Percentiles rank a stretch among this genome's conserved stretches.
These are phyloP conservation scores for Elymus sibiricus DNA, from an alignment of 176 grass and related monocot genomes.

Conservation along the genomic window DNA sequence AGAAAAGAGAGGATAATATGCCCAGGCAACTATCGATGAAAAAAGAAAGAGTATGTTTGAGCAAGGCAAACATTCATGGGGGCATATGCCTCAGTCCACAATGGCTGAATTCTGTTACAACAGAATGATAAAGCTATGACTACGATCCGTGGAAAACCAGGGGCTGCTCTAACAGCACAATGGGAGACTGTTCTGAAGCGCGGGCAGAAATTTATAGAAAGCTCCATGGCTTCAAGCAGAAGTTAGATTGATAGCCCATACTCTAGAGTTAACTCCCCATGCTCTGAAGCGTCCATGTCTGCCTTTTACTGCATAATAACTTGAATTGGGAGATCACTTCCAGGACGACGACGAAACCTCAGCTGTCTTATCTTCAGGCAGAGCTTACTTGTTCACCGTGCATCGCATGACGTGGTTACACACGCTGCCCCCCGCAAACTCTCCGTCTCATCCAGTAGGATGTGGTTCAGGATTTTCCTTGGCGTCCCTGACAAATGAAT, in stretches of 20 bases:
- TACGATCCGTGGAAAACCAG: background rate
- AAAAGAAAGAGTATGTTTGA: background rate
- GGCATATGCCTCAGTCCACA: background rate
- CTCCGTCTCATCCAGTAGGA: background rate
- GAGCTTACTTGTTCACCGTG: background rate
- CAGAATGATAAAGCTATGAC: background rate
- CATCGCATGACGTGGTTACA: background rate
- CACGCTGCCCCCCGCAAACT: background rate
- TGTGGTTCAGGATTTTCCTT: conserved; percentile 10
- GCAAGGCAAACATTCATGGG: background rate
- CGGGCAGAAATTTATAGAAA: background rate
- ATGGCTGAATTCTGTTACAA: background rate
- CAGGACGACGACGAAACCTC: background rate
- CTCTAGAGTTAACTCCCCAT: background rate
- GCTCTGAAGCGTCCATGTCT: background rate
- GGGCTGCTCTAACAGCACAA: conserved; percentile 14
- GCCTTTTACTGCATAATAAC: background rate
- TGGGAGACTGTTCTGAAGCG: background rate
- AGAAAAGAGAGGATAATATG: background rate
- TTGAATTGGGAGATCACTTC: background rate
- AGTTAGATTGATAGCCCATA: background rate
- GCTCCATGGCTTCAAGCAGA: background rate
- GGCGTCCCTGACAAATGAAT: conserved; percentile 6
- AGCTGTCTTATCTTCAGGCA: conserved; percentile 21
- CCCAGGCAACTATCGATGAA: background rate